Evolutionary conservation across 345 rosid species (phyloP).

Genomic region (Eutrema japonicum): DNA sequence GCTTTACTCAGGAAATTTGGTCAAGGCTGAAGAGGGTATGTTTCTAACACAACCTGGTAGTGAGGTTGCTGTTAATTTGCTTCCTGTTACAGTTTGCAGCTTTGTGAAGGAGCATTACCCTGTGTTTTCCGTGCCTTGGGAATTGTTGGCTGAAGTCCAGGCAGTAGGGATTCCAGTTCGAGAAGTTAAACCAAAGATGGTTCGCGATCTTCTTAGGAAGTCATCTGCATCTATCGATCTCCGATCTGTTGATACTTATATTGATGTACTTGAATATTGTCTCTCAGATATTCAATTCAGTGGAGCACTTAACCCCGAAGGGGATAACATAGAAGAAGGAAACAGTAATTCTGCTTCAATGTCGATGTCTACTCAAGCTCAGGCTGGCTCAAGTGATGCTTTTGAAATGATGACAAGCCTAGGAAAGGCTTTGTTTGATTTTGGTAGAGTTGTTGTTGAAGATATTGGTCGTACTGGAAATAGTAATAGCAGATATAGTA

Average conservation of each 20-base stretch:
- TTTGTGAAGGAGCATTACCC: conserved; percentile 95
- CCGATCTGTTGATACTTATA: conserved; percentile 78
- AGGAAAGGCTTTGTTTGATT: conserved; percentile 89
- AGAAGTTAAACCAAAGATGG: conserved; percentile 96
- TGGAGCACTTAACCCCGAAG: conserved; percentile 47
- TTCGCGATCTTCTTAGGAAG: conserved; percentile 73
- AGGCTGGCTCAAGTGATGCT: conserved; percentile 84
- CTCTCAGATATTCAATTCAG: conserved; percentile 77
- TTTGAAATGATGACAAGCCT: conserved; percentile 92
- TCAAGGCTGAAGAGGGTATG: conserved; percentile 95
- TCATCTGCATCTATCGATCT: conserved; percentile 73
- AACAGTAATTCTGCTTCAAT: conserved; percentile 47
- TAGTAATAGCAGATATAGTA: conserved; percentile 43
- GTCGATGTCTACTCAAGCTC: conserved; percentile 50
- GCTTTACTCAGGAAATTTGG: conserved; percentile 85
- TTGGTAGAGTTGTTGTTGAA: conserved; percentile 89
- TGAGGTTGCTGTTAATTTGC: conserved; percentile 73
- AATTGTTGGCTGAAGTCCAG: conserved; percentile 81
- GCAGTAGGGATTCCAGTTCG: conserved; percentile 68
- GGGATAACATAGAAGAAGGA: conserved; percentile 44
- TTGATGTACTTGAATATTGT: conserved; percentile 92
- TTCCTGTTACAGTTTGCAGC: conserved; percentile 90
- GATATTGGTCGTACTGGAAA: conserved; percentile 84
- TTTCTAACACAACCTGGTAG: conserved; percentile 91
- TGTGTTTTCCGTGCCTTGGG: conserved; percentile 95